Percentiles rank a stretch among this genome's conserved stretches.
Evolutionary conservation across 2,329 filamentous ascomycete genomes (phyloP).

Genomic region (Stenocarpella maydis): DNA sequence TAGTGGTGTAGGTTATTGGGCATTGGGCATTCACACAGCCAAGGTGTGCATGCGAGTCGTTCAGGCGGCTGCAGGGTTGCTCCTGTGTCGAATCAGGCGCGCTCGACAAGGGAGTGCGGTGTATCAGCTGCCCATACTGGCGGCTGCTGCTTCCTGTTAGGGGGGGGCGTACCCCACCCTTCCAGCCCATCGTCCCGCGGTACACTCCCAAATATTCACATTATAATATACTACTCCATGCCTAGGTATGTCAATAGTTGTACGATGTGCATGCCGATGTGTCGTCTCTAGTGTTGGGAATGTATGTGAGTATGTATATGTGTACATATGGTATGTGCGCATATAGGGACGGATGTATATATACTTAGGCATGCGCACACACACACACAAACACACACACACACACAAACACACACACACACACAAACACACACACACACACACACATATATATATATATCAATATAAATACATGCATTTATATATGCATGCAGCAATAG

Average conservation of each 20-base stretch:
- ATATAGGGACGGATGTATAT: too few species aligned
- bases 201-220: too few species aligned
- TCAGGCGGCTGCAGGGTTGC: constrained; percentile 2
- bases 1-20: background rate
- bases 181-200: background rate
- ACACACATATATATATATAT: background rate
- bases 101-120: background rate
- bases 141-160: constrained; percentile 27
- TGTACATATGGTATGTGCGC: too few species aligned
- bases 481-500: background rate
- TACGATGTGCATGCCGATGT: background rate
- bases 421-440: too few species aligned
- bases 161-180: constrained; percentile 21
- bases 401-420: too few species aligned
- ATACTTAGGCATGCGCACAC: too few species aligned
- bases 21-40: constrained; percentile 18
- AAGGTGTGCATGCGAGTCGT: constrained; percentile 20
- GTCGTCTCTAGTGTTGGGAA: background rate
- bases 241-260: too few species aligned
- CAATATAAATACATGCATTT: background rate
- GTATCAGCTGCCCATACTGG: constrained; percentile 31
- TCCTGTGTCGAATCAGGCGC: constrained; percentile 22
- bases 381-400: too few species aligned
- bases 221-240: too few species aligned
- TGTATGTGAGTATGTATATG: background rate